Percentiles rank a stretch among this genome's conserved stretches.
These are phyloP conservation scores for Ochromonas danica DNA, from an alignment of 108 stramenopile genomes.

Conservation along the genomic window DNA sequence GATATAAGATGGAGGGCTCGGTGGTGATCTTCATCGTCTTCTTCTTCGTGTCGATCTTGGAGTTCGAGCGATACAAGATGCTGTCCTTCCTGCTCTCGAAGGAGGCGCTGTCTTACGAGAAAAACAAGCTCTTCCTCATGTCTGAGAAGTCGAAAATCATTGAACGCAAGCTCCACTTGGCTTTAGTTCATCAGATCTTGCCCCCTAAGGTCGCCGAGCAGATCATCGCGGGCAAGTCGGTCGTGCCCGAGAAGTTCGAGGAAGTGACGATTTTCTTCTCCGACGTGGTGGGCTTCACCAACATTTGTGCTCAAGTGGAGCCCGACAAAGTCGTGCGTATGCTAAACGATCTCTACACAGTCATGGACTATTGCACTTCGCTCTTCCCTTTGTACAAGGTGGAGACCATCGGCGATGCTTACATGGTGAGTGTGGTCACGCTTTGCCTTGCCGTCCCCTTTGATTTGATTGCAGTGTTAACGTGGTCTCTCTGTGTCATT, in stretches of 20 bases:
- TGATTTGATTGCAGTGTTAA: background rate
- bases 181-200: slow-evolving; percentile 6
- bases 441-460: background rate
- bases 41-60: slow-evolving; percentile 7
- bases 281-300: slow-evolving; percentile 74
- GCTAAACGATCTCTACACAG: slow-evolving; percentile 60
- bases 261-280: slow-evolving; percentile 70
- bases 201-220: slow-evolving; percentile 12
- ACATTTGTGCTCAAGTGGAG: slow-evolving; percentile 43
- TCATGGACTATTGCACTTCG: slow-evolving; percentile 29
- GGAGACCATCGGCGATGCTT: slow-evolving; percentile 64
- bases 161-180: slow-evolving; percentile 7
- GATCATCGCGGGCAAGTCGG: background rate
- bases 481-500: background rate
- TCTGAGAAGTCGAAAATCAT: slow-evolving; percentile 18
- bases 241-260: background rate
- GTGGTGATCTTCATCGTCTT: background rate
- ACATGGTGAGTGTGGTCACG: slow-evolving; percentile 40
- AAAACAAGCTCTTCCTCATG: background rate
- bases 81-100: background rate
- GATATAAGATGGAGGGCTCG: background rate
- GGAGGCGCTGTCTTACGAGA: background rate
- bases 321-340: slow-evolving; percentile 53
- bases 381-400: slow-evolving; percentile 54
- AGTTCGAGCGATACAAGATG: slow-evolving; percentile 21